Evolutionary conservation across 2,329 filamentous ascomycete species (phyloP).

Genomic region (Diaporthe nobilis): DNA sequence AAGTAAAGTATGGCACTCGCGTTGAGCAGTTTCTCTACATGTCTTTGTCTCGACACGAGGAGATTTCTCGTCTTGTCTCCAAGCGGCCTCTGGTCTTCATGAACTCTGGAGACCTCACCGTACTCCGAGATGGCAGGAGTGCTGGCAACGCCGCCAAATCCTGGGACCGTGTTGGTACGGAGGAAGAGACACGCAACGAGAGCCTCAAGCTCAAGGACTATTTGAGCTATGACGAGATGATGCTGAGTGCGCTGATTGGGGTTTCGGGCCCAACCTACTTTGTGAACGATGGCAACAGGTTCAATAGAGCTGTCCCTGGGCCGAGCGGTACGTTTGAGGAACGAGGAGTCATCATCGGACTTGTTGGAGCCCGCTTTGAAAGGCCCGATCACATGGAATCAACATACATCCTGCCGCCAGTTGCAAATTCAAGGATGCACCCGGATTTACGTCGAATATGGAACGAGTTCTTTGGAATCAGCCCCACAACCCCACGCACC

Average conservation of each 20-base stretch:
- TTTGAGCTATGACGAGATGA: constrained; percentile 54
- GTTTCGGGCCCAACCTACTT: constrained; percentile 51
- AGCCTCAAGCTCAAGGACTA: constrained; percentile 46
- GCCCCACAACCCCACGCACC: neutral
- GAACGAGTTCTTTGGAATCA: neutral
- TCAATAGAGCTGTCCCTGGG: constrained; percentile 41
- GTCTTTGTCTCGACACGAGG: neutral
- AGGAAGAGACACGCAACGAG: constrained; percentile 38
- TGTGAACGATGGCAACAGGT: constrained; percentile 49
- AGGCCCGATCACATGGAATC: constrained; percentile 49
- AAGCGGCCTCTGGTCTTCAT: constrained; percentile 34
- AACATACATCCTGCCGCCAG: constrained; percentile 27
- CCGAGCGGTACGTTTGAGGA: constrained; percentile 44
- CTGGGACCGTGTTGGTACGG: constrained; percentile 34
- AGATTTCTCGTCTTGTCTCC: constrained; percentile 23
- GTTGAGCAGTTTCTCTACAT: constrained; percentile 17
- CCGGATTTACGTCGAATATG: constrained; percentile 13
- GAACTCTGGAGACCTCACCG: neutral
- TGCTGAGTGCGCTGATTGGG: constrained; percentile 50
- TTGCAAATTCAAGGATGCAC: constrained; percentile 40
- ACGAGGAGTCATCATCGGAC: constrained; percentile 50
- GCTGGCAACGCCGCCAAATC: neutral
- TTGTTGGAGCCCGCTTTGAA: constrained; percentile 53
- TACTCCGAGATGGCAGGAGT: neutral
- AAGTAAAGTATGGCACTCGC: neutral